Evolutionary conservation across 192 early-diverging fungal species (phyloP).

Genomic region (Lobosporangium transversale): DNA sequence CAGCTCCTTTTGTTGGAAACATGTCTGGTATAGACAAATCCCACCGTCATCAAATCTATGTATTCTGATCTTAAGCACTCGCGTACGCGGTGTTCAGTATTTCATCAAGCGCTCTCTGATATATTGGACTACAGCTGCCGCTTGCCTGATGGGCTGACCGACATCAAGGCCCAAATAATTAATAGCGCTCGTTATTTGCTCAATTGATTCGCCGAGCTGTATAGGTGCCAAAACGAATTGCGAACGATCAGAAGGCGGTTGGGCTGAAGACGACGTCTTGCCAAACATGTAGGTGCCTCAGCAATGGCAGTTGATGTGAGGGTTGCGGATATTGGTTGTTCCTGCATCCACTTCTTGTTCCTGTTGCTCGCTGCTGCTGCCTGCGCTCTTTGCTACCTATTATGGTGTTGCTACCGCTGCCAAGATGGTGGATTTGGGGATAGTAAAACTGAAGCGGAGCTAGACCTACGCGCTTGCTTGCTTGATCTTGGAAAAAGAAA

Average conservation of each 20-base stretch:
- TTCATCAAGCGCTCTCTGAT: conserved; percentile 13
- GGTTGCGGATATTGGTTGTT: too few relatives aligned
- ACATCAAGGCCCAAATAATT: too few relatives aligned
- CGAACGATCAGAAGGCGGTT: conserved; percentile 21
- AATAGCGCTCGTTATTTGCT: conserved; percentile 3
- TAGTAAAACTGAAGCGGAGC: conserved; percentile 8
- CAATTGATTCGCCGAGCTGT: conserved; percentile 40
- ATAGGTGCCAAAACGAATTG: conserved; percentile 37
- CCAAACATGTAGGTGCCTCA: too few relatives aligned
- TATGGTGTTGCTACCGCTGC: too few relatives aligned
- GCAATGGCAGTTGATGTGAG: too few relatives aligned
- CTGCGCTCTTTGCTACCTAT: background rate
- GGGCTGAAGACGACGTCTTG: background rate
- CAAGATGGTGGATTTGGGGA: background rate
- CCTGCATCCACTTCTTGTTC: background rate
- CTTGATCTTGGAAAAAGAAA: conserved; percentile 36
- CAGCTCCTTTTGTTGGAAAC: conserved; percentile 33
- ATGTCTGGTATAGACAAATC: conserved; percentile 45
- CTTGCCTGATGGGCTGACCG: too few relatives aligned
- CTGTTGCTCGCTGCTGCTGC: background rate
- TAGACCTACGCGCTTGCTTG: conserved; percentile 6
- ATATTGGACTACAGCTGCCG: background rate
- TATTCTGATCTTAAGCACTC: conserved; percentile 32
- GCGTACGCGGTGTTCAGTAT: conserved; percentile 11
- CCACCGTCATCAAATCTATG: conserved; percentile 42